A percentile compares a stretch with the other conserved stretches of the same genome.
Conservation (phyloP, 495 filamentous ascomycete genomes). For the Articulospora tetracladia region DNA sequence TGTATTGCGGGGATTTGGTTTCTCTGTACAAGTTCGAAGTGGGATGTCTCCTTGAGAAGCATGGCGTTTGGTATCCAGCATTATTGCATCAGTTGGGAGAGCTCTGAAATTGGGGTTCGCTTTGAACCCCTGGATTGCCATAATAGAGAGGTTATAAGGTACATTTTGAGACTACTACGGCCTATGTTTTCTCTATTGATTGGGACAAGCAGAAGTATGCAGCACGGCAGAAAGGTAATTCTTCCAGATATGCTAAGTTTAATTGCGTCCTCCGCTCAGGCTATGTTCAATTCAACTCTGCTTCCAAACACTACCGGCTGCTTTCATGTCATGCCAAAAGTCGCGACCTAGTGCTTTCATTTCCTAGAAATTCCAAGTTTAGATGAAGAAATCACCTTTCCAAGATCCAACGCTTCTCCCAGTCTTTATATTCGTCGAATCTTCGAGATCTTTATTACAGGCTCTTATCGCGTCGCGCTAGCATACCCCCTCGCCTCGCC, state of each 20-base stretch:
- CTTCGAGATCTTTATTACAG: conserved; percentile 6
- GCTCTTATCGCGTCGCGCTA: not conserved
- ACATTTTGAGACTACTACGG: not conserved
- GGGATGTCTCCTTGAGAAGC: conserved; percentile 16
- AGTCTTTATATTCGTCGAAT: not conserved
- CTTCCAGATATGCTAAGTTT: too few relatives aligned
- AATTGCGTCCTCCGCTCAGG: too few relatives aligned
- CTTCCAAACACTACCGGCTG: too few relatives aligned
- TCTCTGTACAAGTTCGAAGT: conserved; percentile 14
- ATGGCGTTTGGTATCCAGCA: conserved; percentile 21
- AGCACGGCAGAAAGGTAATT: too few relatives aligned
- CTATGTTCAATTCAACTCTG: too few relatives aligned
- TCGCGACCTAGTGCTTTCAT: too few relatives aligned
- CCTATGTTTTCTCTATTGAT: too few relatives aligned
- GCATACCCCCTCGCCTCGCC: not conserved
- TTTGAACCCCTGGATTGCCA: not conserved
- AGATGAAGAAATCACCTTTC: too few relatives aligned
- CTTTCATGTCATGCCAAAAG: too few relatives aligned
- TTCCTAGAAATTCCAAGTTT: too few relatives aligned
- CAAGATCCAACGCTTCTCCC: not conserved
- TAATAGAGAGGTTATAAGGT: conserved; percentile 15
- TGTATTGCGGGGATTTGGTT: not conserved
- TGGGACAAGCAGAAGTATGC: too few relatives aligned
- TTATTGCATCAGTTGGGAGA: conserved; percentile 16
- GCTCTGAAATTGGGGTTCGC: not conserved